Evolutionary conservation across 306 rosid species (phyloP).

Genomic region (Begonia peltatifolia): DNA sequence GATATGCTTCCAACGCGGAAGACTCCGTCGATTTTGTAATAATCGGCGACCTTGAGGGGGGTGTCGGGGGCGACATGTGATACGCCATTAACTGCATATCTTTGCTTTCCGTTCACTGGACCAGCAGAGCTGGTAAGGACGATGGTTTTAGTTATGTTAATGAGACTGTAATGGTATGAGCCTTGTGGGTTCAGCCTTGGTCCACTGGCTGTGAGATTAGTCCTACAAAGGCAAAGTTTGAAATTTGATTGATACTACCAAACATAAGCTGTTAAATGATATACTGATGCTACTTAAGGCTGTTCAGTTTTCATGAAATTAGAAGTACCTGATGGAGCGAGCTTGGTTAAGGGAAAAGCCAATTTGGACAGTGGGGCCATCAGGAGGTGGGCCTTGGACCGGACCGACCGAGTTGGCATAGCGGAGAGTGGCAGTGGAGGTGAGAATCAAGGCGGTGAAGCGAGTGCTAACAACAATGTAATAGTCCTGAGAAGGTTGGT

Average conservation of each 20-base stretch:
- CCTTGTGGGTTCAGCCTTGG: slow-evolving; percentile 19
- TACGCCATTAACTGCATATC: slow-evolving; percentile 14
- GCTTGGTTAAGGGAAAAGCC: slow-evolving; percentile 99
- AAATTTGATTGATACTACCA: no score
- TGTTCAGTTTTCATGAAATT: not conserved
- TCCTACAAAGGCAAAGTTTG: slow-evolving; percentile 1
- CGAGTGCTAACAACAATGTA: slow-evolving; percentile 69
- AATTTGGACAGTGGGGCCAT: slow-evolving; percentile 89
- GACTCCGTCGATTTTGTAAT: slow-evolving; percentile 9
- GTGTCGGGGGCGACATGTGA: slow-evolving; percentile 10
- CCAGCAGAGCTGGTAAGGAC: slow-evolving; percentile 13
- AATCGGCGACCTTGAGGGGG: slow-evolving; percentile 13
- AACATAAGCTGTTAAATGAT: not conserved
- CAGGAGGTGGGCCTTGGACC: slow-evolving; percentile 79
- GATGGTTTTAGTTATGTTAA: slow-evolving; percentile 12
- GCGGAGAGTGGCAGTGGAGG: slow-evolving; percentile 62
- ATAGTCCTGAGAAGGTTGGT: slow-evolving; percentile 80
- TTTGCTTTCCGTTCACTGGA: slow-evolving; percentile 10
- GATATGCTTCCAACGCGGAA: slow-evolving; percentile 14
- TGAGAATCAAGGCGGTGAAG: slow-evolving; percentile 42
- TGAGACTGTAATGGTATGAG: slow-evolving; percentile 12
- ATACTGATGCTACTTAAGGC: not conserved
- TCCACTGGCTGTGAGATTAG: slow-evolving; percentile 17
- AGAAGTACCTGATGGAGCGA: slow-evolving; percentile 67
- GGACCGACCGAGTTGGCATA: slow-evolving; percentile 72